Evolutionary conservation across 352 stramenopile species (phyloP), one percentile per base, ranked within the genome.

Genomic region (Albugo candida): DNA sequence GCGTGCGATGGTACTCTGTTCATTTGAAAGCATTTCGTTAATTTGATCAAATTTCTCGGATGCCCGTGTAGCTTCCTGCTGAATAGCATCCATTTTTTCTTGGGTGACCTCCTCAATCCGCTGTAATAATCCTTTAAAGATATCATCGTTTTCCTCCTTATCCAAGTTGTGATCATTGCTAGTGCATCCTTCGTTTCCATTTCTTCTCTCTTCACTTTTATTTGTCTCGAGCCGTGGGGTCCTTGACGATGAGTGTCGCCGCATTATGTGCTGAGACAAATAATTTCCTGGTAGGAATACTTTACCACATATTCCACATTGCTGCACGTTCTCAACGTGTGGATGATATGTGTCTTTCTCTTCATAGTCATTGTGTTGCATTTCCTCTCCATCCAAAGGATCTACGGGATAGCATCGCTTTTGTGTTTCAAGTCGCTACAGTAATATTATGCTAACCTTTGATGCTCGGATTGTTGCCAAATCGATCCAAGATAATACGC

Each of bases 281-380:
- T 68, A 86, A 20, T 59, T 54, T 13, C 55, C 39, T 1, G 74
- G 79, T 16, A 67, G 76, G 21, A 86, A 86, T 44, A 83, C 49
- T 46, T 83, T 82, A 1, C 70, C 74, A 49, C 70, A 86, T 31
- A 66, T 63, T 14, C 51, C 54, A 59, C 70, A 86, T 10, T 77
- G 57, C 0, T 65, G 61, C 17, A 62, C 69, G 55, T 80, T 60
- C 27, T 76, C 51, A 21, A 70, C 49, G 1, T 20, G 13, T 36
- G 8, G 16, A n/a, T n/a, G 45, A n/a, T 42, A 45, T 49, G 51
- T 11, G 2, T 46, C 48, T 11, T 45, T 38, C 17, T 16, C 5
- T 12, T 49, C 39, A 18, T 57, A 46, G 0, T 12, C 38, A 16
- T 55, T 39, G 4, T 42, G 37, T 6, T 51, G 41, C 16, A 56